A percentile compares a stretch with the other conserved stretches of the same genome.
phyloP scores from a whole-genome alignment of 768 basidiomycete genomes.

The Suillus luteus region DNA sequence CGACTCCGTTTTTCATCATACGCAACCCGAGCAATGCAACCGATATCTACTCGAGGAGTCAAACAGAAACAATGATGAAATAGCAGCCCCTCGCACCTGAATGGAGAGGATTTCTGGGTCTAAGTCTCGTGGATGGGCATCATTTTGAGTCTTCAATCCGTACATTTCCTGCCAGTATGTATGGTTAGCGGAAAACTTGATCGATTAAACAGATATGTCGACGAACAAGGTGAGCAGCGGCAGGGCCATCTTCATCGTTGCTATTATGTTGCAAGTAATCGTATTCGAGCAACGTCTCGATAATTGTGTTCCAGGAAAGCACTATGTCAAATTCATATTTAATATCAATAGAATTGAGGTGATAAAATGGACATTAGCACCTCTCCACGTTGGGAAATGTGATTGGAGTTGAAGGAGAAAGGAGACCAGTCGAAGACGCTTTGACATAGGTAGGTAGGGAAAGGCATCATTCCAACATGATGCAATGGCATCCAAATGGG shows the following conservation, averaged over 20 bases:
- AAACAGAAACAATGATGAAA: neutral
- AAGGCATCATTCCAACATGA: conserved; percentile 69
- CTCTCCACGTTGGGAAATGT: conserved; percentile 68
- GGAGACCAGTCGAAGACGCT: conserved; percentile 56
- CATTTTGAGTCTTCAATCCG: conserved; percentile 38
- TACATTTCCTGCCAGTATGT: conserved; percentile 42
- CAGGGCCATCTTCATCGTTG: conserved; percentile 41
- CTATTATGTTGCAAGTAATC: conserved; percentile 44
- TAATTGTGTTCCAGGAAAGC: conserved; percentile 62
- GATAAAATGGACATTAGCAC: conserved; percentile 36
- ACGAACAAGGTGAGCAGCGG: conserved; percentile 45
- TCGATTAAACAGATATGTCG: neutral
- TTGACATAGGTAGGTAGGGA: conserved; percentile 52
- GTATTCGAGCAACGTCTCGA: conserved; percentile 59
- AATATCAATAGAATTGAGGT: conserved; percentile 1
- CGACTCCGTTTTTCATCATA: conserved; percentile 66
- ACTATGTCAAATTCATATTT: conserved; percentile 39
- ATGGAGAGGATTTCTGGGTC: conserved; percentile 53
- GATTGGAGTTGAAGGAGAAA: conserved; percentile 72
- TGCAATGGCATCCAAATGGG: conserved; percentile 66
- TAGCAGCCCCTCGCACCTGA: conserved; percentile 37
- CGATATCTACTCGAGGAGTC: conserved; percentile 44
- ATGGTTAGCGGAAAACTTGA: conserved; percentile 3
- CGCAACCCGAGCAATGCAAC: conserved; percentile 59
- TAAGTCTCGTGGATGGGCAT: conserved; percentile 13